Percentiles rank a stretch among this genome's conserved stretches.
These are phyloP conservation scores for Tremellales sp. DNA, from an alignment of 1,284 basidiomycete species.

Conservation along the genomic window DNA sequence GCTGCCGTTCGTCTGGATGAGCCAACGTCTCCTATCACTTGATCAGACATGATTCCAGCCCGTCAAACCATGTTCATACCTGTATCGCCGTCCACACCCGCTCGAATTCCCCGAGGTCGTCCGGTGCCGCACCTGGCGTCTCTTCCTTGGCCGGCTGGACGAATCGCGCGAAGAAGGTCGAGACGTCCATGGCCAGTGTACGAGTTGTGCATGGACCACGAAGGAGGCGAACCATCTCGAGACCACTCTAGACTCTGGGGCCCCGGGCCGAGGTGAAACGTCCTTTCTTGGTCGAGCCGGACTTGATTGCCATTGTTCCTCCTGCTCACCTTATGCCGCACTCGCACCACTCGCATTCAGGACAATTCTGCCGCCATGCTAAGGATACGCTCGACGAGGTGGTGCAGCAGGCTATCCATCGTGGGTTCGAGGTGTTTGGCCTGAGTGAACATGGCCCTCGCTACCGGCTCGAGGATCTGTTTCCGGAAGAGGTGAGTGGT, in stretches of 20 bases:
- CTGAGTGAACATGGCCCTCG: constrained; percentile 94
- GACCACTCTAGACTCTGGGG: too few species aligned
- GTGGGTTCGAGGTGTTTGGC: constrained; percentile 78
- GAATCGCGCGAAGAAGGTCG: constrained; percentile 43
- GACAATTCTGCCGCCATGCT: constrained; percentile 94
- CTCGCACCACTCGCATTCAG: constrained; percentile 93
- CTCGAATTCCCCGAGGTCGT: constrained; percentile 38
- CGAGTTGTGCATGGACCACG: background rate
- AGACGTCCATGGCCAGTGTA: constrained; percentile 29
- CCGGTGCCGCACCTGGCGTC: constrained; percentile 15
- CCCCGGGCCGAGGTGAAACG: too few species aligned
- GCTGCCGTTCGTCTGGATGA: constrained; percentile 45
- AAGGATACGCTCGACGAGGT: constrained; percentile 69
- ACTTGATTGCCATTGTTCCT: background rate
- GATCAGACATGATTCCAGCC: background rate
- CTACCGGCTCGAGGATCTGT: constrained; percentile 73
- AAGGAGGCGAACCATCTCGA: too few species aligned
- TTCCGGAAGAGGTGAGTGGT: constrained; percentile 83
- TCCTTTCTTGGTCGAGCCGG: background rate
- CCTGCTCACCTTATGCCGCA: constrained; percentile 63
- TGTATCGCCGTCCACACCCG: constrained; percentile 33
- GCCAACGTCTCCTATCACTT: constrained; percentile 35
- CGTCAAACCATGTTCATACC: constrained; percentile 16
- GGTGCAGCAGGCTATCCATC: constrained; percentile 68
- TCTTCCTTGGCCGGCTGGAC: constrained; percentile 32